Percentiles rank a stretch among this genome's conserved stretches.
Evolutionary conservation across 2,329 filamentous ascomycete species (phyloP).

Genomic region (Fusarium bulbicola): DNA sequence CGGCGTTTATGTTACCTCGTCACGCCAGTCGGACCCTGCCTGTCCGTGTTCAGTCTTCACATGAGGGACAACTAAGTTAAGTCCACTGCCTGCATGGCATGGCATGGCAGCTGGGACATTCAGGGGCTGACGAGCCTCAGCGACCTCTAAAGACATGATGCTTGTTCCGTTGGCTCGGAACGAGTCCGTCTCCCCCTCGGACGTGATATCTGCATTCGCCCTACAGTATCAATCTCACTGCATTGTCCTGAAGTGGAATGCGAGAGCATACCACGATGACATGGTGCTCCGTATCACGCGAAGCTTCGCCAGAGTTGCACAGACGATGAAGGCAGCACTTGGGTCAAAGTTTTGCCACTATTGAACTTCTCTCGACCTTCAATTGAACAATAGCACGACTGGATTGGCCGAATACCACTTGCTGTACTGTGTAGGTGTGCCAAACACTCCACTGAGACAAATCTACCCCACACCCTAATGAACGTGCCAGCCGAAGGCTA

Average conservation of each 20-base stretch:
- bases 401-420: neutral
- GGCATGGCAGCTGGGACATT: slow-evolving; percentile 21
- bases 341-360: neutral
- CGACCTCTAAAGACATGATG: slow-evolving; percentile 2
- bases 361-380: neutral
- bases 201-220: slow-evolving; percentile 11
- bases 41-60: neutral
- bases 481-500: slow-evolving; percentile 24
- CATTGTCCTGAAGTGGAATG: neutral
- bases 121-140: slow-evolving; percentile 24
- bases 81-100: slow-evolving; percentile 22
- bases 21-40: slow-evolving; percentile 28
- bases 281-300: neutral
- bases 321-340: slow-evolving; percentile 1
- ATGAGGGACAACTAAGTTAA: slow-evolving; percentile 2
- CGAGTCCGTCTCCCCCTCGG: slow-evolving; percentile 1
- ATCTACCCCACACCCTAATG: slow-evolving; percentile 22
- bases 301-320: neutral
- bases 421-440: neutral
- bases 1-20: slow-evolving; percentile 26
- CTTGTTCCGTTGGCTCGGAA: slow-evolving; percentile 18
- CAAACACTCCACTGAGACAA: slow-evolving; percentile 10
- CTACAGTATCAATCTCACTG: slow-evolving; percentile 6
- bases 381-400: slow-evolving; percentile 1
- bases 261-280: neutral